Evolutionary conservation across 2,329 filamentous ascomycete species (phyloP), one percentile per base, ranked within the genome.

Genomic region (Epichloe typhina): DNA sequence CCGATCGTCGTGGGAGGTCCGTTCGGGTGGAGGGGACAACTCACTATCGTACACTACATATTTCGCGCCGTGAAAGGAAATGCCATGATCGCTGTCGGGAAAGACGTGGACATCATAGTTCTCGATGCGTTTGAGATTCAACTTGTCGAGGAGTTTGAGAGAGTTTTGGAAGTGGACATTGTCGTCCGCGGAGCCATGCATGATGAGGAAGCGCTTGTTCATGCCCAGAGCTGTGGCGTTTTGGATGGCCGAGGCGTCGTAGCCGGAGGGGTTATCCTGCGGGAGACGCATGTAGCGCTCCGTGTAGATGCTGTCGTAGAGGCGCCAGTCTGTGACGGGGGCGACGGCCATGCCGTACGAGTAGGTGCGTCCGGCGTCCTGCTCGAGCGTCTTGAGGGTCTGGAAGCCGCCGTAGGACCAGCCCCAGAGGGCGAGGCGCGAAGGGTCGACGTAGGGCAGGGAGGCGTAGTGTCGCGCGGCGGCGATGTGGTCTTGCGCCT

Each of bases 51-150:
- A 97, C 6, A 98, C 90, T 59, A 97, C 87, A 51, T 73, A 74
- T 64, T 95, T 90, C 31, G 88, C 94, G 64, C 90, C 90, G 65
- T 98, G 91, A 64, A 97, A 98, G 63, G 82, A 88, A 54, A 98
- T 98, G 54, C 85, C 80, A 66, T 98, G 93, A 69, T 98, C 89
- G 50, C 87, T 94, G 65, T 98, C 93, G 0, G 93, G 93, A 69
- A 95, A 98, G 51, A 97, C 82, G 65, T 97, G 91, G 12, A 98
- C 82, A 62, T 98, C 93, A 61, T 97, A 98, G 62, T 98, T 98
- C 66, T 91, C 83, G 3, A 96, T 79, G 12, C 81, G 79, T 1
- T 75, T 83, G 49, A 95, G 61, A 69, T 98, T 88, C 43, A 98
- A 74, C 59, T 83, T 84, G 65, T 98, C 94, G 45, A 98, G 73